A percentile compares a stretch with the other conserved stretches of the same genome.
Conservation (phyloP, 2,329 filamentous ascomycete species). For the Davidsoniella australis region DNA sequence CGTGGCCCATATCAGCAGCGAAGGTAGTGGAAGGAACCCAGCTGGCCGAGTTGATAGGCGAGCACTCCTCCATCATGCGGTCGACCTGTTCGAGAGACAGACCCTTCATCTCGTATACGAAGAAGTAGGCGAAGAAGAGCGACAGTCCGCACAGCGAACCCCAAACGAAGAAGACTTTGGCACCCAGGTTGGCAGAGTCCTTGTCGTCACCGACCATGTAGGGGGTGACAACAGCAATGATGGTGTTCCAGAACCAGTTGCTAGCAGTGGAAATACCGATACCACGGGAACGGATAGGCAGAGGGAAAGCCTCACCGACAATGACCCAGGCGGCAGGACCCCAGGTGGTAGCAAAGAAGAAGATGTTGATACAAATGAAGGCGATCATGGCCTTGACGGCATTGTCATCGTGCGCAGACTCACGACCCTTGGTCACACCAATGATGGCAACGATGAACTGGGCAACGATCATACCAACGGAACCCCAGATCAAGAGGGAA, state of each 20-base stretch:
- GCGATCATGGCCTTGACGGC: conserved; percentile 58
- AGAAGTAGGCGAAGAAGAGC: conserved; percentile 53
- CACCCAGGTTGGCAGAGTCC: conserved; percentile 43
- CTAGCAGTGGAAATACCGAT: conserved; percentile 73
- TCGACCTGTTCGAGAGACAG: conserved; percentile 66
- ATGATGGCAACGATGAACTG: conserved; percentile 75
- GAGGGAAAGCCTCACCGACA: conserved; percentile 80
- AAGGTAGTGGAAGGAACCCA: conserved; percentile 62
- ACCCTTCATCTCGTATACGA: conserved; percentile 59
- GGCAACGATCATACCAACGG: conserved; percentile 66
- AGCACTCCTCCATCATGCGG: conserved; percentile 78
- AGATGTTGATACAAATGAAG: conserved; percentile 85
- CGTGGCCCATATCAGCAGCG: conserved; percentile 25
- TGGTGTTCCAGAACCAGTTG: conserved; percentile 85
- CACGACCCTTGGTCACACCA: conserved; percentile 43
- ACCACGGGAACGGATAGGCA: conserved; percentile 75
- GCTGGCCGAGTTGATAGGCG: conserved; percentile 55
- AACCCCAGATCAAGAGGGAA: conserved; percentile 61
- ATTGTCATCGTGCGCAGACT: conserved; percentile 34
- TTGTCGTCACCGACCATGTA: conserved; percentile 46
- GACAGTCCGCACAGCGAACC: conserved; percentile 45
- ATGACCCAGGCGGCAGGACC: conserved; percentile 67
- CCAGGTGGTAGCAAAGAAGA: conserved; percentile 83
- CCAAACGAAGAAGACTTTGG: conserved; percentile 63
- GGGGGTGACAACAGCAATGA: conserved; percentile 51